Conservation (phyloP, 768 basidiomycete genomes). For the Trametes meyenii region DNA sequence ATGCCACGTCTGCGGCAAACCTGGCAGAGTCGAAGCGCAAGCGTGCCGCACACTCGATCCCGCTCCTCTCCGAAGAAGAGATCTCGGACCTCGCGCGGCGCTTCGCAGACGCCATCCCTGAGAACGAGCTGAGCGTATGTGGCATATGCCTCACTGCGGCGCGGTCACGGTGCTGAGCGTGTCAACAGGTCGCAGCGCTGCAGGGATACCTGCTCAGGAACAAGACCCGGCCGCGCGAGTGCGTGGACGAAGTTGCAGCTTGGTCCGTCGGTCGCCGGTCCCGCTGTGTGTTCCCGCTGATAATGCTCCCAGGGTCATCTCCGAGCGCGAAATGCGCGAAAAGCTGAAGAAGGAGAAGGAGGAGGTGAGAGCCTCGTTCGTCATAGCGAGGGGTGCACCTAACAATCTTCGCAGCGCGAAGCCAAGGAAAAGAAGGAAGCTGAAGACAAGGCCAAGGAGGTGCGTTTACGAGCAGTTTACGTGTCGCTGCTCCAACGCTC, state of each 20-base stretch:
- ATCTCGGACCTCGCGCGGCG: conserved; percentile 77
- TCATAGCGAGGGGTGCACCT: conserved; percentile 4
- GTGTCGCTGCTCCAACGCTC: conserved; percentile 17
- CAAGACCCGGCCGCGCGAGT: conserved; percentile 86
- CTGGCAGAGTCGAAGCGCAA: conserved; percentile 71
- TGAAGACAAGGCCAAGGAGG: conserved; percentile 60
- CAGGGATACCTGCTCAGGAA: conserved; percentile 90
- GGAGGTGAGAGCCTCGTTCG: conserved; percentile 41
- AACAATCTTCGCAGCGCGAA: conserved; percentile 55
- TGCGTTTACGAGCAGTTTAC: conserved; percentile 17
- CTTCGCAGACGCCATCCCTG: conserved; percentile 82
- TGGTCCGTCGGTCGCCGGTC: conserved; percentile 49
- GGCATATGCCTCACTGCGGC: neutral
- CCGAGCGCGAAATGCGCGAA: conserved; percentile 82
- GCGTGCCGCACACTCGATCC: conserved; percentile 68
- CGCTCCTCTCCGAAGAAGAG: conserved; percentile 74
- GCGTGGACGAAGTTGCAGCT: conserved; percentile 75
- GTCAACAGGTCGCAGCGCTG: conserved; percentile 69
- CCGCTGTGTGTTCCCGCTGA: conserved; percentile 7
- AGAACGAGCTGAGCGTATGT: conserved; percentile 84
- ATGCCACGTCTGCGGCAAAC: conserved; percentile 51
- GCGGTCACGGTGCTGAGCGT: conserved; percentile 6
- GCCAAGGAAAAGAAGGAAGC: conserved; percentile 80
- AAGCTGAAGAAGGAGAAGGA: conserved; percentile 83
- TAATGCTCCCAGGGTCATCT: conserved; percentile 48